Conservation (phyloP, 2,329 filamentous ascomycete genomes). For the Nemania sp. region DNA sequence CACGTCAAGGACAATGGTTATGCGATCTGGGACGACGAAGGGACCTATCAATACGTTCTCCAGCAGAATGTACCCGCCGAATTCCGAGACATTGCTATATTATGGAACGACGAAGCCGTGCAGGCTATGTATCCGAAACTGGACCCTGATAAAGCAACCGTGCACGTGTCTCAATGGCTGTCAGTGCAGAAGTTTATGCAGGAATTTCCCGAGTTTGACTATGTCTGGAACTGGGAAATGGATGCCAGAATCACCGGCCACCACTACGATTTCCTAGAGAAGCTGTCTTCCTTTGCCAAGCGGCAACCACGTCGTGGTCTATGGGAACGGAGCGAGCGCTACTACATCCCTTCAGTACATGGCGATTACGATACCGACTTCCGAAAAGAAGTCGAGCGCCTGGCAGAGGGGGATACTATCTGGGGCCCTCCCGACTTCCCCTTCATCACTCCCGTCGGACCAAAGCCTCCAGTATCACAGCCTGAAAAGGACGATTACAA, state of each 20-base stretch:
- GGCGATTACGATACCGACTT: conserved; percentile 71
- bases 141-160: conserved; percentile 57
- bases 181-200: conserved; percentile 76
- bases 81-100: conserved; percentile 70
- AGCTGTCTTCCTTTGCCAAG: conserved; percentile 64
- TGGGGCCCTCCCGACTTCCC: conserved; percentile 69
- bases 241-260: conserved; percentile 80
- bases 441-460: conserved; percentile 65
- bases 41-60: conserved; percentile 64
- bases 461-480: conserved; percentile 62
- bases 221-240: conserved; percentile 87
- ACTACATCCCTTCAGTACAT: conserved; percentile 71
- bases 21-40: conserved; percentile 62
- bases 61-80: conserved; percentile 68
- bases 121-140: conserved; percentile 76
- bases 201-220: conserved; percentile 79
- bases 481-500: conserved; percentile 68
- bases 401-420: conserved; percentile 58
- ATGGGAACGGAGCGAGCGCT: conserved; percentile 75
- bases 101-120: conserved; percentile 78
- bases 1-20: conserved; percentile 70
- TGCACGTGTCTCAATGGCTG: conserved; percentile 69
- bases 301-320: conserved; percentile 72
- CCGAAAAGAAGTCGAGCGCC: conserved; percentile 63
- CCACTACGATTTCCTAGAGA: conserved; percentile 77